Base-by-base conservation (phyloP, 2,329 filamentous ascomycete species). In the Rhynchosporium secalis region DNA sequence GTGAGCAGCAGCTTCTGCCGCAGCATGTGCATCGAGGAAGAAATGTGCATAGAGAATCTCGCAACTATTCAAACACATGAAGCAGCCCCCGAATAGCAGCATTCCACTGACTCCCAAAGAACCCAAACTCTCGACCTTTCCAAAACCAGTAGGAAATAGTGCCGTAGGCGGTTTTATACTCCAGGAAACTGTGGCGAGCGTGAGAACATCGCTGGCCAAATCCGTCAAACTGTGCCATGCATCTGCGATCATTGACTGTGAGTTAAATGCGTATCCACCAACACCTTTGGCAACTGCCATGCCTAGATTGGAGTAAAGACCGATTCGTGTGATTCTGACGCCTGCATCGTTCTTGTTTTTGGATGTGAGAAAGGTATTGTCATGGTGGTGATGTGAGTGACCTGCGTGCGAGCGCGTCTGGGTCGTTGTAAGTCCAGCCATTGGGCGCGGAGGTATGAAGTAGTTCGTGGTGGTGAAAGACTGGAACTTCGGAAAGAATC, bases 41-140 rank as follows among this genome's bases (percentile, higher is more conserved):
- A 90, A 87, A 72, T 92, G 88, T 26, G 84, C 84, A 67, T 91
- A 88, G 31, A 95, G 79, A 46, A 86, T 83, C 69, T 88, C 78
- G 61, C 86, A 81, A 71, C 88, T 90, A 76, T 90, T 89, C 77
- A 89, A 86, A 66, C 92, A 92, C 89, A 99, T 98, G 75, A 96
- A 92, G 66, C 96, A 78, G 56, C 95, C 95, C 65, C 95, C 95
- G 54, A 88, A 86, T 2, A 99, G 83, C 70, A 99, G 81, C 78
- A 99, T 90, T 66, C 92, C 88, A 69, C 93, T 97, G 40, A 99
- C 95, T 15, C 94, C 95, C 63, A 99, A 79, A 28, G 92, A 95
- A 26, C 95, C 95, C 73, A 99, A 78, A 72, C 92, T 96, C 80
- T 99, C 95, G n/a, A 99, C 85, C 79, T 99, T 99, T 74, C 95